Base-by-base conservation (phyloP, 2,329 filamentous ascomycete species). In the Fusarium algeriense region DNA sequence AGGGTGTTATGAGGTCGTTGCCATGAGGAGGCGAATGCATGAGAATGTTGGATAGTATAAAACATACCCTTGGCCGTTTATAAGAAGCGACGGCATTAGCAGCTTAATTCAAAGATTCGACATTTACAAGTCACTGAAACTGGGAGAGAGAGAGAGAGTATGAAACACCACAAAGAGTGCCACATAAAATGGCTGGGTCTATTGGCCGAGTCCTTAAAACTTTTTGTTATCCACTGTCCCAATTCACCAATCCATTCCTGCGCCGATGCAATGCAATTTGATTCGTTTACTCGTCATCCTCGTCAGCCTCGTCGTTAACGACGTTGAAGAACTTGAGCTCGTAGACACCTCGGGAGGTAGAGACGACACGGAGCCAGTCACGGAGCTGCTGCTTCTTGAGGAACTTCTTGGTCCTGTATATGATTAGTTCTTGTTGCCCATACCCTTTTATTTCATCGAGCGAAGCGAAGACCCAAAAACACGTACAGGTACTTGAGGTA, bases 281-380 rank as follows among this genome's bases (percentile, higher is more conserved):
- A 67, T 67, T 68, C 79, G 79, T 91, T 90, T 98, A 99, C 86
- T 99, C 96, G 82, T 99, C 96, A 83, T 99, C 96, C 82, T 99
- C 96, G 78, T 98, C 96, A 79, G 90, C 95, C 84, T 95, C 95
- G 84, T 99, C 96, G 86, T 97, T 96, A 81, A 98, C 95, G 83
- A 99, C 95, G 90, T 99, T 99, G 94, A 97, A 99, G 95, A 99
- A 99, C 89, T 97, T 95, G 86, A 99, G 92, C 90, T 98, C 95
- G 89, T 99, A 99, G 77, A 98, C 95, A 83, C 96, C 95, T 89
- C 95, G 95, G 85, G 93, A 94, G 84, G 95, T 98, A 79, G 94
- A 97, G 82, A 99, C 96, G 80, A 99, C 95, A 81, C 96, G 95
- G 83, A 99, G 93, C 96, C 96, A 99, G 90, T 99, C 96, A 88